Conservation (phyloP, 345 rosid species). For the Viola odorata region DNA sequence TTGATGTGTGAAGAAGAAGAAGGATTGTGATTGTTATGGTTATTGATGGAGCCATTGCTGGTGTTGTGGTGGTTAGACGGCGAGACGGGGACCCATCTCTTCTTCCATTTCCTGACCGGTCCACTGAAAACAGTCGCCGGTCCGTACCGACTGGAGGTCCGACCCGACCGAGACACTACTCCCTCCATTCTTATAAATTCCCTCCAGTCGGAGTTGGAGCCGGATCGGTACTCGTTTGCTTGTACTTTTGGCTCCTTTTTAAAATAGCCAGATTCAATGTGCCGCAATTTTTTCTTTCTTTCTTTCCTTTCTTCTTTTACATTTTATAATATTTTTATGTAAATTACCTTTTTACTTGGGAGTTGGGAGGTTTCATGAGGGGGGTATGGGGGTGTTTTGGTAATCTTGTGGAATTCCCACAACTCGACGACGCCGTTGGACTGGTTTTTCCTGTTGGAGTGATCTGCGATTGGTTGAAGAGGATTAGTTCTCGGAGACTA, state of each 20-base stretch:
- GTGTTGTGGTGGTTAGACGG: conserved; percentile 24
- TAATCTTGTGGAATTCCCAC: too few species aligned
- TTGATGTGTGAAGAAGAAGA: conserved; percentile 14
- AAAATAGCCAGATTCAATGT: too few species aligned
- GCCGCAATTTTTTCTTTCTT: too few species aligned
- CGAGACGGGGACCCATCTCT: conserved; percentile 79
- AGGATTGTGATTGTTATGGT: conserved; percentile 29
- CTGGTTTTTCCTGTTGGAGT: too few species aligned
- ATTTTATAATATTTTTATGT: too few species aligned
- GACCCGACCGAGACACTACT: conserved; percentile 92
- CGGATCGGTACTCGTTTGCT: background rate
- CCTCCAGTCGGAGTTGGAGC: background rate
- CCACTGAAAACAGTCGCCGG: conserved; percentile 95
- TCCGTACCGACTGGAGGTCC: conserved; percentile 94
- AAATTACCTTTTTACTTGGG: too few species aligned
- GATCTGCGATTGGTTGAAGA: too few species aligned
- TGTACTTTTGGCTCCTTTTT: background rate
- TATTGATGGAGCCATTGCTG: conserved; percentile 12
- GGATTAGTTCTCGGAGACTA: too few species aligned
- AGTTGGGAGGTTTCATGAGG: too few species aligned
- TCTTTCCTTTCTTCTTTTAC: background rate
- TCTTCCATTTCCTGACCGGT: conserved; percentile 96
- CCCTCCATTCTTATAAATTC: conserved; percentile 61
- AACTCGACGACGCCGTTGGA: too few species aligned
- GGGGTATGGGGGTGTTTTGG: too few species aligned